These are phyloP conservation scores for Diaporthe helianthi DNA, from an alignment of 2,329 filamentous ascomycete species.

Conservation along the genomic window DNA sequence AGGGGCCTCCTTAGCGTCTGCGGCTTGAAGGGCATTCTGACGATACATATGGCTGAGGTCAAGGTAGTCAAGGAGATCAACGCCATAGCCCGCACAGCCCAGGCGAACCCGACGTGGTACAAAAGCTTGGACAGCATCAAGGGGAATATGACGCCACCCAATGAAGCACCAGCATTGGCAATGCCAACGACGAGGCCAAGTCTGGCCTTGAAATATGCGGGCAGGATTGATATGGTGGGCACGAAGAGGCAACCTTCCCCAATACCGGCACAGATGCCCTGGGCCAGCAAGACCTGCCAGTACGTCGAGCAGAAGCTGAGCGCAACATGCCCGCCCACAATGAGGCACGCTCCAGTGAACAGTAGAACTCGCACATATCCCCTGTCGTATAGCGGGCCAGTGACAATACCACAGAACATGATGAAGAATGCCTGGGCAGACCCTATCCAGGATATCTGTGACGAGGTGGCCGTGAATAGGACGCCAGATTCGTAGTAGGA, in stretches of 20 bases:
- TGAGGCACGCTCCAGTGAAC: background rate
- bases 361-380: background rate
- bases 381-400: conserved; percentile 15
- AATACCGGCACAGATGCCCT: background rate
- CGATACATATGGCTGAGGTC: conserved; percentile 52
- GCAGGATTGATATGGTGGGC: background rate
- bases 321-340: background rate
- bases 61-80: conserved; percentile 57
- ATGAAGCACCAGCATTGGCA: conserved; percentile 41
- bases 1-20: background rate
- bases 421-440: conserved; percentile 12
- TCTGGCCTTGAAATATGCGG: background rate
- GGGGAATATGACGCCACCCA: conserved; percentile 54
- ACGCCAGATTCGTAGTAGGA: conserved; percentile 50
- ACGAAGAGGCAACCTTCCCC: conserved; percentile 3
- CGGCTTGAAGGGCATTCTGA: conserved; percentile 34
- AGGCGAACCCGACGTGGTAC: conserved; percentile 44
- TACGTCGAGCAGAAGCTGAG: background rate
- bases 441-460: conserved; percentile 45
- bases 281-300: background rate
- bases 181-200: background rate
- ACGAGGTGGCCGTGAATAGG: conserved; percentile 43
- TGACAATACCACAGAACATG: background rate
- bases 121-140: conserved; percentile 49
- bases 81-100: conserved; percentile 55